Base-by-base conservation (phyloP, 495 filamentous ascomycete species). In the Darksidea phi region DNA sequence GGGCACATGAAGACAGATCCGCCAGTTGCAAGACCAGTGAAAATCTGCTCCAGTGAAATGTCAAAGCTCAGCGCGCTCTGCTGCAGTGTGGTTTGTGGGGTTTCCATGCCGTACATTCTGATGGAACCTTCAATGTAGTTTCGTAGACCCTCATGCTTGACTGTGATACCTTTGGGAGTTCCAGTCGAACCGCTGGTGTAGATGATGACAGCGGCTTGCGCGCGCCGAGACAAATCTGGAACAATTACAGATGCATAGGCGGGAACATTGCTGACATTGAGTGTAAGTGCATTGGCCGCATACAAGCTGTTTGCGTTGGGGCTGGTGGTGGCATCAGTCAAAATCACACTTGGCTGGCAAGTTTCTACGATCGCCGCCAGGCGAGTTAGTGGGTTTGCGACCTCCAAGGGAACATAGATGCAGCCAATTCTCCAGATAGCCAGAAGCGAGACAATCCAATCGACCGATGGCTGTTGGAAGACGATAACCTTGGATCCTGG, bases 181-280 rank as follows among this genome's bases (percentile, higher is more conserved):
- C 93, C 93, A 6, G 93, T 97, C n/a, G 92, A 95, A 45, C 93
- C 93, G 28, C 93, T 97, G 2, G 93, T 97, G 78, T 96, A 97
- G 90, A 97, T 96, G 72, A 97, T 95, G 72, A 91, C 94, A 80
- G 89, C 94, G 10, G 96, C 83, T 71, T 95, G 91, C 53, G 95
- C 88, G 1, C 88, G 80, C 21, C 77, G 51, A 2, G 51, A 12
- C 4, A 11, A 38, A 15, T 46, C 25, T 21, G 6, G 15, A 23
- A n/a, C 2, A 28, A 23, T 23, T 4, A 34, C 51, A 38, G 21
- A 8, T 5, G 37, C 6, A n/a, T n/a, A n/a, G 53, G 6, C 26
- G 2, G 25, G 25, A 1, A 56, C 1, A 17, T 4, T 15, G 6
- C 37, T 48, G 2, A 49, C 43, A 13, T 48, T 57, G 15, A 57